Conservation (phyloP, 2,329 filamentous ascomycete species). For the Hawksworthiomyces lignivorus region DNA sequence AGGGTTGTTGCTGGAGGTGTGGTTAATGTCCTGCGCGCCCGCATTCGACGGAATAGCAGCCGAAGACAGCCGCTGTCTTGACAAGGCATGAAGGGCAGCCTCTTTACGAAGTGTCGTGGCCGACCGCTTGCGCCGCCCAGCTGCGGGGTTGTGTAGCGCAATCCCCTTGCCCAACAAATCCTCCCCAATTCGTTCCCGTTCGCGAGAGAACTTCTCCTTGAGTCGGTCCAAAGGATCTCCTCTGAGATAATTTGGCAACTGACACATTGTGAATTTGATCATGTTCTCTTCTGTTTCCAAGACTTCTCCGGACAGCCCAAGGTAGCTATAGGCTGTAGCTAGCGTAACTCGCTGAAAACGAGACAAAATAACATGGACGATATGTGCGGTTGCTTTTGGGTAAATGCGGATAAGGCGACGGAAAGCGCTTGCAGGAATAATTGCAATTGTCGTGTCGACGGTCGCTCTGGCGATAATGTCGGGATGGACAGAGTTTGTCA, state of each 20-base stretch:
- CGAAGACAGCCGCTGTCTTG: constrained; percentile 34
- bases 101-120: constrained; percentile 73
- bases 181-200: constrained; percentile 71
- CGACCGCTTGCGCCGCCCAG: constrained; percentile 60
- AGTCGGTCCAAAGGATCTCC: constrained; percentile 75
- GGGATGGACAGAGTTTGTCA: constrained; percentile 76
- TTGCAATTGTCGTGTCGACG: constrained; percentile 94
- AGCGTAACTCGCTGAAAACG: constrained; percentile 90
- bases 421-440: constrained; percentile 95
- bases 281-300: constrained; percentile 88
- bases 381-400: constrained; percentile 92
- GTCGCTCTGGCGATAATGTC: constrained; percentile 96
- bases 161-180: constrained; percentile 89
- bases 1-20: constrained; percentile 49
- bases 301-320: constrained; percentile 86
- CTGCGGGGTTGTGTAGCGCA: constrained; percentile 75
- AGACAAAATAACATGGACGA: constrained; percentile 94
- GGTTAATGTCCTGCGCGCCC: constrained; percentile 32
- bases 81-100: constrained; percentile 62
- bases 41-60: constrained; percentile 32
- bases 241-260: constrained; percentile 82
- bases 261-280: constrained; percentile 85
- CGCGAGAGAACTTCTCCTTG: constrained; percentile 85
- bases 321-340: constrained; percentile 87
- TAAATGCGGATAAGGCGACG: constrained; percentile 87